Evolutionary conservation across 2,329 filamentous ascomycete genomes (phyloP).

Genomic region (Aspergillus flavus): DNA sequence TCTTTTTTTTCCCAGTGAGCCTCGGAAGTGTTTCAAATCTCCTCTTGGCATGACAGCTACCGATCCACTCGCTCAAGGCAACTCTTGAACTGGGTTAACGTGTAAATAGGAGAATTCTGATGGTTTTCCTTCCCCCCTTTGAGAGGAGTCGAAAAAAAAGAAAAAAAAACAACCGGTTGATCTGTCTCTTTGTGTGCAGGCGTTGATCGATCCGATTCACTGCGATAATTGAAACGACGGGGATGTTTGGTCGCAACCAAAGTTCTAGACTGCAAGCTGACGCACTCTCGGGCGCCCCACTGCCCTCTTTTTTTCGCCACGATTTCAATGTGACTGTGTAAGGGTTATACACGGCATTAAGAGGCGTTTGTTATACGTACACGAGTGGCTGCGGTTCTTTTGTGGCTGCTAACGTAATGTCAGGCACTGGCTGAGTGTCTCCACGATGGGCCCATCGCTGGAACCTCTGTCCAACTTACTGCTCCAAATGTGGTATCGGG

Average conservation of each 20-base stretch:
- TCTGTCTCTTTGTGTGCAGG: not conserved
- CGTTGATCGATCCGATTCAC: not conserved
- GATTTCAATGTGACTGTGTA: not conserved
- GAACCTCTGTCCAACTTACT: conserved; percentile 22
- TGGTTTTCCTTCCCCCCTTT: not conserved
- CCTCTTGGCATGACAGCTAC: not conserved
- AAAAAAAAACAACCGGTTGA: not conserved
- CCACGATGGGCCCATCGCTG: not conserved
- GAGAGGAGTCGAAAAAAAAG: not conserved
- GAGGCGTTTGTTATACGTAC: not conserved
- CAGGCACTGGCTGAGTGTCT: not conserved
- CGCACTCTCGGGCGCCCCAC: not conserved
- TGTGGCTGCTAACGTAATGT: not conserved
- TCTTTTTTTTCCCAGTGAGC: not conserved
- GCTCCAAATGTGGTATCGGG: not conserved
- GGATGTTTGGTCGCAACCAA: not conserved
- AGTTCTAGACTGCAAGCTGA: conserved; percentile 1
- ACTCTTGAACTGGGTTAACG: not conserved
- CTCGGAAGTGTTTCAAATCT: not conserved
- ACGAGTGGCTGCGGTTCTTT: not conserved
- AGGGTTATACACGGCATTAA: not conserved
- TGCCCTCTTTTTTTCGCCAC: not conserved
- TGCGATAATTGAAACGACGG: not conserved
- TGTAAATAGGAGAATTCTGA: not conserved
- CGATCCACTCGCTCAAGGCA: not conserved